A percentile compares a stretch with the other conserved stretches of the same genome.
These are phyloP conservation scores for Crithidia sp. DNA, from an alignment of 208 protist genomes.

Conservation along the genomic window DNA sequence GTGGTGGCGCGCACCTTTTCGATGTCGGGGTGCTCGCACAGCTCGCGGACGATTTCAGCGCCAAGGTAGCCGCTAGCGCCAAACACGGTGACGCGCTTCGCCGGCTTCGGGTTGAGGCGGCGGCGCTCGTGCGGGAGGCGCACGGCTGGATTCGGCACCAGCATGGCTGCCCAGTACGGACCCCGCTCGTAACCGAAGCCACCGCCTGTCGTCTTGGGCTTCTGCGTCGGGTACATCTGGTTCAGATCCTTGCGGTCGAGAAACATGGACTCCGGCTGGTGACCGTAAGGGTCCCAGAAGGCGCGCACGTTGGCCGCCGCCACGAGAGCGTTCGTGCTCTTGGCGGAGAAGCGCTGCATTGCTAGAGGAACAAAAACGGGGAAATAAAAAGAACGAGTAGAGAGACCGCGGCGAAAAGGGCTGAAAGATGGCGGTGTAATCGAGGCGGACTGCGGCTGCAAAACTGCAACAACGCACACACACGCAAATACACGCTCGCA, in stretches of 20 bases:
- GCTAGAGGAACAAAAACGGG: constrained; percentile 9
- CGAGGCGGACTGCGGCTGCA: no score
- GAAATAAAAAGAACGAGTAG: constrained; percentile 14
- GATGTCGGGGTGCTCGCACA: constrained; percentile 91
- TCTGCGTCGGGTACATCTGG: constrained; percentile 92
- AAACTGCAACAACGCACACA: no score
- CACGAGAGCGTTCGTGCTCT: constrained; percentile 30
- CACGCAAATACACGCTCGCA: no score
- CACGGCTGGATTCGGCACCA: constrained; percentile 89
- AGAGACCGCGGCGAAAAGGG: background rate
- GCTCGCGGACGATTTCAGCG: constrained; percentile 87
- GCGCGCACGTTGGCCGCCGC: constrained; percentile 32
- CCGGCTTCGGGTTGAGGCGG: constrained; percentile 89
- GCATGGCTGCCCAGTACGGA: constrained; percentile 89
- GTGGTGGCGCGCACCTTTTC: constrained; percentile 89
- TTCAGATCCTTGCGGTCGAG: constrained; percentile 89
- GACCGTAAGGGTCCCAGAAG: constrained; percentile 90
- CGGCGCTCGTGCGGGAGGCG: constrained; percentile 88
- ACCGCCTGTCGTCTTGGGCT: constrained; percentile 88
- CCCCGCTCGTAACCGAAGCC: constrained; percentile 90
- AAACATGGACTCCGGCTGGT: constrained; percentile 90
- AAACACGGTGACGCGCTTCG: constrained; percentile 89
- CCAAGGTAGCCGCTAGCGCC: constrained; percentile 90
- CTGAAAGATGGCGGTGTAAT: no score
- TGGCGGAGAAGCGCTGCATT: constrained; percentile 52